A percentile compares a stretch with the other conserved stretches of the same genome.
Conservation (phyloP, 2,329 filamentous ascomycete species). For the Ceratocystis cubensis region DNA sequence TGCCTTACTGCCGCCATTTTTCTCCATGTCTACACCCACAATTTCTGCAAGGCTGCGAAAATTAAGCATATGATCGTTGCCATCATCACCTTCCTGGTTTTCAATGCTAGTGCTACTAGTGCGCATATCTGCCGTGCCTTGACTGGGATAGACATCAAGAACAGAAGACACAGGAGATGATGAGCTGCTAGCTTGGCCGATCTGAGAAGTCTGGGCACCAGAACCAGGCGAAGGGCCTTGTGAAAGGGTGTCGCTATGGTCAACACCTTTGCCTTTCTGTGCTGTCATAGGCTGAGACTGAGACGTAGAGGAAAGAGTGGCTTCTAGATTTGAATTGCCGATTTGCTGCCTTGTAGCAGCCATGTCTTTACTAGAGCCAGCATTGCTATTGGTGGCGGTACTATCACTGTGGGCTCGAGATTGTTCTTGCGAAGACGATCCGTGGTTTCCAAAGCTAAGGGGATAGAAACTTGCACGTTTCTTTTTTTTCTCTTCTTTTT, state of each 20-base stretch:
- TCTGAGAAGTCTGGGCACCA: conserved; percentile 41
- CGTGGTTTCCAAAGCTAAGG: conserved; percentile 32
- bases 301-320: conserved; percentile 29
- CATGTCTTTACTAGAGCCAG: conserved; percentile 34
- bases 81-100: conserved; percentile 38
- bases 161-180: conserved; percentile 71
- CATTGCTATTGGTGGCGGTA: not conserved
- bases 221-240: conserved; percentile 19
- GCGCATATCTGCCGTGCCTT: conserved; percentile 36
- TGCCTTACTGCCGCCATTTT: conserved; percentile 5
- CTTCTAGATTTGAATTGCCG: conserved; percentile 48
- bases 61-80: conserved; percentile 74
- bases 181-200: conserved; percentile 74
- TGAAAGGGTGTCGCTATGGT: conserved; percentile 34
- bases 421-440: conserved; percentile 12
- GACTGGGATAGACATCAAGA: conserved; percentile 38
- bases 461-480: conserved; percentile 37
- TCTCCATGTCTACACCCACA: conserved; percentile 49
- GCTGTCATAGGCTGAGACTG: conserved; percentile 21
- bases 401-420: not conserved
- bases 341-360: conserved; percentile 26
- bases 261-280: conserved; percentile 59
- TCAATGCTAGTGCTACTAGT: conserved; percentile 43
- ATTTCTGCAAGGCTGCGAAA: conserved; percentile 79
- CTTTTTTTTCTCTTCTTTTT: conserved; percentile 82